Evolutionary conservation across 495 filamentous ascomycete species (phyloP), one percentile per base, ranked within the genome.

Genomic region (Penicillium desertorum): DNA sequence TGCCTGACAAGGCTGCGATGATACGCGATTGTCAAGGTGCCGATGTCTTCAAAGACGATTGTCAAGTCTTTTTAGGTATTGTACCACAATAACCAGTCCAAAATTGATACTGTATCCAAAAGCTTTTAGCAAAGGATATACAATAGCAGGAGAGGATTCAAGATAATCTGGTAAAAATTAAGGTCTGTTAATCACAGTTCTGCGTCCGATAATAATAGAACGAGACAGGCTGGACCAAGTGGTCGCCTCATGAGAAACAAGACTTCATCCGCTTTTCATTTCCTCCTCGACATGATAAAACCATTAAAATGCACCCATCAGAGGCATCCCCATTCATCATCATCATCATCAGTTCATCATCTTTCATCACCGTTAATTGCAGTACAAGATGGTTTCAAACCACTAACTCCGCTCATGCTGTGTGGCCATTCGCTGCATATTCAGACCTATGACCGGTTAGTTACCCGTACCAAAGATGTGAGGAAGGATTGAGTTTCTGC

Each of bases 341-440:
- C 0, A 19, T 32, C 46, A 12, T 12, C 19, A 23, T 20, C 20
- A 37, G n/a, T 23, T 30, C 11, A 19, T 22, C 12, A 8, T 36
- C 27, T 4, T 20, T 17, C 30, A 16, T 29, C 44, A 29, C 0
- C 42, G 12, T 22, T 12, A 25, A 12, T 14, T 48, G 11, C n/a
- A 20, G 36, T 2, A 39, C 7, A 2, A 8, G 5, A 7, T 7
- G 8, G 1, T 30, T n/a, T 19, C 34, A 16, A n/a, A 14, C 10
- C 16, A 17, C 27, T 37, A 55, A 3, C 3, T 36, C 47, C 39
- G 11, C 23, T 61, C 59, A 23, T 61, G 59, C 32, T 57, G 30
- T 0, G 20, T 55, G 5, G 57, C 44, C 44, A 51, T 90, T 43
- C 90, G 88, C 78, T 93, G 89, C 63, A 92, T 81, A 45, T 88